These are phyloP conservation scores for Mrakia blollopis DNA, from an alignment of 768 basidiomycete species.

Conservation along the genomic window DNA sequence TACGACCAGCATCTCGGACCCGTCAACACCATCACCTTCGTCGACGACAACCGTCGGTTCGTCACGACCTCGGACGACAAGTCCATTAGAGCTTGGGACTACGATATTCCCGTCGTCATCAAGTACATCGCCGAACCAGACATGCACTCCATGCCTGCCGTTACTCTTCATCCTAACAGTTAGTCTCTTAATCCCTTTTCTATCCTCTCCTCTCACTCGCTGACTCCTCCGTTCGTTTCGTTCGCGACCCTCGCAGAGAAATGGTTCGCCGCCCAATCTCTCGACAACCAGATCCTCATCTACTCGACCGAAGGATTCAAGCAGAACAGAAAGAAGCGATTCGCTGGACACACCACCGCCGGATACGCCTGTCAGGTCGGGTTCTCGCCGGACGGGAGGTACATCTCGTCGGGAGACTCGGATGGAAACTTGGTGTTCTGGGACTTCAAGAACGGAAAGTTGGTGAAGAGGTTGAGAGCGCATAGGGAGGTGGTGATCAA, in stretches of 20 bases:
- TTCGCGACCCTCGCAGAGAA: conserved; percentile 55
- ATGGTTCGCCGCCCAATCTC: conserved; percentile 93
- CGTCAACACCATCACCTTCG: conserved; percentile 97
- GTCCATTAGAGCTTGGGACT: conserved; percentile 98
- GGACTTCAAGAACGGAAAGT: conserved; percentile 99
- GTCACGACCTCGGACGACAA: conserved; percentile 99
- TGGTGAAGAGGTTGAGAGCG: conserved; percentile 80
- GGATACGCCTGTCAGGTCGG: conserved; percentile 96
- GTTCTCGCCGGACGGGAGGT: conserved; percentile 97
- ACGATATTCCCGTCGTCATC: conserved; percentile 98
- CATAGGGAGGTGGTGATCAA: conserved; percentile 96
- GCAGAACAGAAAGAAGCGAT: conserved; percentile 97
- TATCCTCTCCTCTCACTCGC: neutral
- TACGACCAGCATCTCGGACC: conserved; percentile 98
- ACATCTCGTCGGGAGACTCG: conserved; percentile 94
- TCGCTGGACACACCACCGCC: conserved; percentile 92
- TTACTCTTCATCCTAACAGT: conserved; percentile 93
- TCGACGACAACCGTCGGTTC: conserved; percentile 94
- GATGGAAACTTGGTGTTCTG: conserved; percentile 95
- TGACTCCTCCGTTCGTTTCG: neutral
- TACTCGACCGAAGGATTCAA: conserved; percentile 98
- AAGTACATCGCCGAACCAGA: conserved; percentile 99
- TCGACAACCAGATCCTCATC: conserved; percentile 96
- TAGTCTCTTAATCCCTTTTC: conserved; percentile 30
- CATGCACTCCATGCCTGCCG: conserved; percentile 99